phyloP scores from a whole-genome alignment of 345 rosid genomes.

The Firmiana major region DNA sequence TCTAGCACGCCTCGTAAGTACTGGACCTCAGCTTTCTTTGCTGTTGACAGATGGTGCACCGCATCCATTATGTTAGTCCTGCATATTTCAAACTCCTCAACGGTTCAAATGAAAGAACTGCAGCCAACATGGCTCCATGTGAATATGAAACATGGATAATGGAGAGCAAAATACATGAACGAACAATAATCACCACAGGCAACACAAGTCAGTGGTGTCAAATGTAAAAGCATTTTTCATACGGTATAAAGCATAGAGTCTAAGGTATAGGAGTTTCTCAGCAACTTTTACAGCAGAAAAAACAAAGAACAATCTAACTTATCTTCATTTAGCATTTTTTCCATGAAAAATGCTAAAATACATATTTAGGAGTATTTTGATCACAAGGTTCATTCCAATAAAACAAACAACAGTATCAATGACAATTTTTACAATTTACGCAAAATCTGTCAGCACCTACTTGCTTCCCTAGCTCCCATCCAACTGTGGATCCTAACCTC shows the following conservation, averaged over 20 bases:
- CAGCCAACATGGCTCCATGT: slow-evolving; percentile 4
- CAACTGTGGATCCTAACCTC: background rate
- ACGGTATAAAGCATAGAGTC: background rate
- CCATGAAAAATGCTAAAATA: background rate
- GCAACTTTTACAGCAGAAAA: background rate
- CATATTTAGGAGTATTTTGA: background rate
- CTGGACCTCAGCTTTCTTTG: slow-evolving; percentile 57
- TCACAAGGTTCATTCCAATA: background rate
- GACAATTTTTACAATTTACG: background rate
- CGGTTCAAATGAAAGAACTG: slow-evolving; percentile 6
- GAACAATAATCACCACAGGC: background rate
- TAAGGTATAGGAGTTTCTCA: background rate
- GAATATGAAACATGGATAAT: background rate
- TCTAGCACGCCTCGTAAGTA: slow-evolving; percentile 44
- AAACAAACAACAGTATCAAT: background rate
- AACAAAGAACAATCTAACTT: background rate
- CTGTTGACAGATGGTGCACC: slow-evolving; percentile 37
- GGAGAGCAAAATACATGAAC: background rate
- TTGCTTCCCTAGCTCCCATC: background rate
- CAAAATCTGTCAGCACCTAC: background rate
- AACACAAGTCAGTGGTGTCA: background rate
- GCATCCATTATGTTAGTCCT: slow-evolving; percentile 63
- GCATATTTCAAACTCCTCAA: slow-evolving; percentile 23
- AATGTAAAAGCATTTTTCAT: background rate
- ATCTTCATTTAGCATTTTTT: background rate